A percentile compares a stretch with the other conserved stretches of the same genome.
Evolutionary conservation across 345 rosid species (phyloP).

Genomic region (Chamaenerion angustifolium): DNA sequence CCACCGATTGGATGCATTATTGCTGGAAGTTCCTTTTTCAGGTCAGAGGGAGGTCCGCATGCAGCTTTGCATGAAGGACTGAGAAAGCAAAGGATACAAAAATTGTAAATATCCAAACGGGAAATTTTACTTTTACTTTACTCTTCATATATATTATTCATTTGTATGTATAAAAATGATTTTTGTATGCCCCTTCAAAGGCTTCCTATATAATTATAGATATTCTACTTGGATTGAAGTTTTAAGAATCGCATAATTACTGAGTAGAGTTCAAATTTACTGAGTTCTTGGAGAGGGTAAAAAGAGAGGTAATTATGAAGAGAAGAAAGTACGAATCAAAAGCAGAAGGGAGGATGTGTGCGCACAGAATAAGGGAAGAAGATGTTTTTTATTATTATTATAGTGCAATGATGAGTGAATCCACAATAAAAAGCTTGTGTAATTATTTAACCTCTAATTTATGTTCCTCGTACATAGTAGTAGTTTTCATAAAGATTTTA

Average conservation of each 20-base stretch:
- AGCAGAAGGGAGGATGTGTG: constrained; percentile 5
- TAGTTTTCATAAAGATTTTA: not conserved
- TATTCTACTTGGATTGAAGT: no score
- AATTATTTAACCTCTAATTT: not conserved
- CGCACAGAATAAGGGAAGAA: constrained; percentile 13
- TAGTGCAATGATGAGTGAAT: constrained; percentile 34
- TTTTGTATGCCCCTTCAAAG: no score
- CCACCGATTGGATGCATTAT: constrained; percentile 4
- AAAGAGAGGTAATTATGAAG: not conserved
- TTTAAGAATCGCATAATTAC: no score
- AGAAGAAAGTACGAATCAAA: not conserved
- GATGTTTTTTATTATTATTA: constrained; percentile 17
- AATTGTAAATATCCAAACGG: no score
- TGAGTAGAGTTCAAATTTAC: no score
- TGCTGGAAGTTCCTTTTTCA: constrained; percentile 4
- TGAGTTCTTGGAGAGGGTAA: no score
- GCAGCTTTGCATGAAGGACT: constrained; percentile 25
- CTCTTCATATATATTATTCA: no score
- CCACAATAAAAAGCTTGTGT: constrained; percentile 6
- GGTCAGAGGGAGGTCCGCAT: constrained; percentile 17
- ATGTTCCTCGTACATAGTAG: not conserved
- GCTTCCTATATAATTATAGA: no score
- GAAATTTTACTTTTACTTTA: no score
- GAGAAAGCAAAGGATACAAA: no score
- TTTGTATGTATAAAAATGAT: no score